Evolutionary conservation across 1,284 basidiomycete species (phyloP).

Genomic region (Takashimella koratensis): DNA sequence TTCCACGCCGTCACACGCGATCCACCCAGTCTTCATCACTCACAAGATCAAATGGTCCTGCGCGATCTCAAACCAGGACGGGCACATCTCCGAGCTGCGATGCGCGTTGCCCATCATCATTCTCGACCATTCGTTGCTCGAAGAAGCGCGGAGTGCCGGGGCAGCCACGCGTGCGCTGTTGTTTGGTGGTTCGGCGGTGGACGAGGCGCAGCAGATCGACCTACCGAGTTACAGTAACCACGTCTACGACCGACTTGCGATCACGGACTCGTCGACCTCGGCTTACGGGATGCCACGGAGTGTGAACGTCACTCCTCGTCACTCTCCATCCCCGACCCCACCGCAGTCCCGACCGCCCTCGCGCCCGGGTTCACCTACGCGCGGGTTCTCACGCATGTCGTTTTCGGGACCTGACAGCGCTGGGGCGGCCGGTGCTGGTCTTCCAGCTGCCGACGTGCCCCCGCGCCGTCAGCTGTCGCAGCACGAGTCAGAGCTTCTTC

Average conservation of each 20-base stretch:
- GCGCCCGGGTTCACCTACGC: slow-evolving; percentile 38
- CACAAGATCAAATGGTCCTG: slow-evolving; percentile 61
- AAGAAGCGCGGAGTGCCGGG: slow-evolving; percentile 69
- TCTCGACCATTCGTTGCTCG: slow-evolving; percentile 65
- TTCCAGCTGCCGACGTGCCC: slow-evolving; percentile 31
- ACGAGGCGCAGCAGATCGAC: slow-evolving; percentile 62
- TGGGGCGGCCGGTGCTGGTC: too few relatives aligned
- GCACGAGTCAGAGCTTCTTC: slow-evolving; percentile 72
- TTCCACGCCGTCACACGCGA: slow-evolving; percentile 59
- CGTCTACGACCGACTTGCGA: slow-evolving; percentile 81
- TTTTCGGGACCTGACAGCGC: slow-evolving; percentile 15
- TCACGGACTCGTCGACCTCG: slow-evolving; percentile 57
- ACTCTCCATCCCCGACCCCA: slow-evolving; percentile 30
- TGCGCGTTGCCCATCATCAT: slow-evolving; percentile 84
- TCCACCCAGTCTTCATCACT: slow-evolving; percentile 62
- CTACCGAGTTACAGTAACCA: slow-evolving; percentile 83
- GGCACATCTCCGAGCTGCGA: slow-evolving; percentile 82
- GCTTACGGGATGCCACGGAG: slow-evolving; percentile 29
- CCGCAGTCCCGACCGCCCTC: slow-evolving; percentile 43
- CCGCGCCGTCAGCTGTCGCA: slow-evolving; percentile 57
- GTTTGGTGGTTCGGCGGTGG: slow-evolving; percentile 54
- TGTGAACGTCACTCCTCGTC: slow-evolving; percentile 17
- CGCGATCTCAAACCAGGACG: slow-evolving; percentile 76
- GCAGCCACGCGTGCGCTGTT: slow-evolving; percentile 66
- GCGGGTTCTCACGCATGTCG: slow-evolving; percentile 8